Conservation (phyloP, 208 protist genomes). For the Crithidia expoeki region DNA sequence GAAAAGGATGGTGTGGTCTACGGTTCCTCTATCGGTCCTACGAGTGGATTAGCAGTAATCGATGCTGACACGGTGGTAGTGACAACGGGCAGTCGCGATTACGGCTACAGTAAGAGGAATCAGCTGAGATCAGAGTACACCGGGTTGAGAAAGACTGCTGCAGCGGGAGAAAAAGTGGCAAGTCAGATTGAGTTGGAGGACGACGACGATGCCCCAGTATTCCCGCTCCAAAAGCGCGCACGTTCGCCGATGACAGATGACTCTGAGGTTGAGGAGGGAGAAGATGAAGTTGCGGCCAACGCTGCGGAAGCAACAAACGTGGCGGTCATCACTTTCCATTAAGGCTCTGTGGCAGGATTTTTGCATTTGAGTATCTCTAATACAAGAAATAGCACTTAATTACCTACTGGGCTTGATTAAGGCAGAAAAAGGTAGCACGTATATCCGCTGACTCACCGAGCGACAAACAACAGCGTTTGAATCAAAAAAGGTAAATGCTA, state of each 20-base stretch:
- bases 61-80: constrained; percentile 20
- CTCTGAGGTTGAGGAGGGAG: constrained; percentile 15
- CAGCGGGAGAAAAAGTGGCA: background rate
- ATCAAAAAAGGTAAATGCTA: too few species aligned
- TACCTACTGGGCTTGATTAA: too few species aligned
- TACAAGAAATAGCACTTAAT: too few species aligned
- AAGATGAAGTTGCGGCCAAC: background rate
- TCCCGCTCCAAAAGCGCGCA: constrained; percentile 7
- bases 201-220: background rate
- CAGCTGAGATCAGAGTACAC: background rate
- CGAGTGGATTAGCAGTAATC: constrained; percentile 25
- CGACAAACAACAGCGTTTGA: too few species aligned
- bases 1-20: background rate
- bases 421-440: too few species aligned
- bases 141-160: background rate
- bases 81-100: constrained; percentile 19
- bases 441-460: too few species aligned
- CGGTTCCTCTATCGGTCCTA: constrained; percentile 17
- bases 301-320: constrained; percentile 20
- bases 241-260: constrained; percentile 20
- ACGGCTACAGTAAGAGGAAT: background rate
- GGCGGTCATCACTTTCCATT: constrained; percentile 14
- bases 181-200: background rate
- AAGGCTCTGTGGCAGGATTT: too few species aligned
- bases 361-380: too few species aligned